Base-by-base conservation (phyloP, 176 grass and related monocot species). In the Triticum timopheevii region DNA sequence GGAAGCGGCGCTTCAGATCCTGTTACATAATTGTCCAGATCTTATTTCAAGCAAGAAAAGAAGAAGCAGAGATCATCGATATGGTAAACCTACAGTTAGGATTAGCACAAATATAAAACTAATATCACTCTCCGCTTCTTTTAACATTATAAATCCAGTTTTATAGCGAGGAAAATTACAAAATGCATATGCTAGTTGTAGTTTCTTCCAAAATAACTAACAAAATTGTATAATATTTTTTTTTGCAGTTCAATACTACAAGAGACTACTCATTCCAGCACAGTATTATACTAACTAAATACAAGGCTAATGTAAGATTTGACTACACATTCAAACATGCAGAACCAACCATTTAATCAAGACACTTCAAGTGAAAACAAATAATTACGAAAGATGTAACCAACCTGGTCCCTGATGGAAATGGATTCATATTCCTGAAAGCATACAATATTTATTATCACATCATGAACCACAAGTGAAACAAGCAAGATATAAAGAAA, bases 1-100 rank as follows among this genome's bases (percentile, higher is more conserved):
- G 96, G 79, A 98, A 98, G 36, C 87, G 88, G 67, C 93, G 96
- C 90, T 96, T 98, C 79, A 98, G 73, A 91, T 98, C 96, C 96
- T 98, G 93, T 91, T 80, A 80, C 33, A 90, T 13, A 83, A 73
- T 86, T 52, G 33, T 82, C 22, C 35, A 49, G 66, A 79, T 81
- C 62, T 87, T 70, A 85, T 54, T 87, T 70, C 79, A 66, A 42
- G 50, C 49, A 79, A 66, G 11, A 42, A 61, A 77, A 9, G 63
- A 74, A 44, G 1, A 3, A 54, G 2, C 83, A 13, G 76, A 49
- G 20, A 52, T 71, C 58, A 66, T 45, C 44, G 44, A 47, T 17
- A 85, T 67, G 39, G n/a, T 62, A 80, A 82, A 61, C 34, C 79
- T 42, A 50, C 0, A 25, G 13, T 23, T 20, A 49, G 58, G 27